These are phyloP conservation scores for Penicillium tannophilum DNA, from an alignment of 495 filamentous ascomycete genomes.

Conservation along the genomic window DNA sequence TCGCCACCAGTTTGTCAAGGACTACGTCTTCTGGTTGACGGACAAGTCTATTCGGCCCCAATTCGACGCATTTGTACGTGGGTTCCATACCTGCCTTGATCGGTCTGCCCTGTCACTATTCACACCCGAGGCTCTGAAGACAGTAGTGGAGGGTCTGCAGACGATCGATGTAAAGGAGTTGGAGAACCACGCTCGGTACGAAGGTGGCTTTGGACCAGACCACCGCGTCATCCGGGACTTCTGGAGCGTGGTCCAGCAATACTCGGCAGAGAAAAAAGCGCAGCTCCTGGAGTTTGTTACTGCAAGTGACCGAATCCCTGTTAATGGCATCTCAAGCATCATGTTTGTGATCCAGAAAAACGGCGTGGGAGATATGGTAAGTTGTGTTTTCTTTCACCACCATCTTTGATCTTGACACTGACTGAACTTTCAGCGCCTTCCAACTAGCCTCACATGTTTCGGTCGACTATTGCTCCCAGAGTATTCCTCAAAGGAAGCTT, in stretches of 20 bases:
- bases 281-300: constrained; percentile 92
- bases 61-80: constrained; percentile 75
- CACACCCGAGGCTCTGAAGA: constrained; percentile 67
- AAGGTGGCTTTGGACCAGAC: constrained; percentile 69
- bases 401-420: constrained; percentile 10
- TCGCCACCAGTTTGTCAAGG: constrained; percentile 74
- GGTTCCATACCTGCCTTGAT: constrained; percentile 79
- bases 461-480: constrained; percentile 82
- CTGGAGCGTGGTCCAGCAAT: constrained; percentile 75
- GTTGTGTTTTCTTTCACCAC: constrained; percentile 13
- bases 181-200: constrained; percentile 68
- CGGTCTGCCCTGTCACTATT: constrained; percentile 70
- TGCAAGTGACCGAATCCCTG: constrained; percentile 85
- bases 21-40: constrained; percentile 86
- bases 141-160: constrained; percentile 77
- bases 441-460: constrained; percentile 87
- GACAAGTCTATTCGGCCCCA: constrained; percentile 75
- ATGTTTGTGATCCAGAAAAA: constrained; percentile 83
- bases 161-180: constrained; percentile 75
- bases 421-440: constrained; percentile 56
- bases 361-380: constrained; percentile 62
- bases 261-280: constrained; percentile 63
- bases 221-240: constrained; percentile 75
- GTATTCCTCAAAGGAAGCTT: constrained; percentile 66
- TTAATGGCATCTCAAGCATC: constrained; percentile 76